phyloP scores from a whole-genome alignment of 257 asterid species.

The Solanum paucissectum region DNA sequence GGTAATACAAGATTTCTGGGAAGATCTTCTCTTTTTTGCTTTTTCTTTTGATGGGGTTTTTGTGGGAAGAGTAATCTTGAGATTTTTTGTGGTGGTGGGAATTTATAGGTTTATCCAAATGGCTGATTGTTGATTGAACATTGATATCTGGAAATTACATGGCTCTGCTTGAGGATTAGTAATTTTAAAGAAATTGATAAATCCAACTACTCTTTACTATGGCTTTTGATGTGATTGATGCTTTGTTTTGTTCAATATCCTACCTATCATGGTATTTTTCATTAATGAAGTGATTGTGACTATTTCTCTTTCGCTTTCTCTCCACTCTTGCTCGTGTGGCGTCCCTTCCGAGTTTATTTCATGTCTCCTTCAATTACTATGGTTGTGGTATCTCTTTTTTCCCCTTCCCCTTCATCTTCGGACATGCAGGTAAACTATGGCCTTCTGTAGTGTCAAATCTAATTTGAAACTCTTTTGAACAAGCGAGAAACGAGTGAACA shows the following conservation, averaged over 20 bases:
- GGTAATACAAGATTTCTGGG: neutral
- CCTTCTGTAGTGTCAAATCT: neutral
- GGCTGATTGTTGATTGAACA: neutral
- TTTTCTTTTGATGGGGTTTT: neutral
- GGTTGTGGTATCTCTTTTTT: fast-evolving
- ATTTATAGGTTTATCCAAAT: neutral
- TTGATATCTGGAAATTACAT: neutral
- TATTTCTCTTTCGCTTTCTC: neutral
- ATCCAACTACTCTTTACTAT: neutral
- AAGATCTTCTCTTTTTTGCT: neutral
- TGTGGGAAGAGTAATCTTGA: conserved; percentile 2
- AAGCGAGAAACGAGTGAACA: neutral
- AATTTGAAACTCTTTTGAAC: neutral
- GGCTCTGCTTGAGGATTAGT: neutral
- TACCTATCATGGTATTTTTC: neutral
- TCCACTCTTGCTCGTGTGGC: neutral
- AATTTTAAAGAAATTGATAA: neutral
- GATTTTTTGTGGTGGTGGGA: neutral
- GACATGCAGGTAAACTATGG: fast-evolving
- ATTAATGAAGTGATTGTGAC: neutral
- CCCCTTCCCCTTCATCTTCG: neutral
- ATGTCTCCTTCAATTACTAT: neutral
- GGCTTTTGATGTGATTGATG: neutral
- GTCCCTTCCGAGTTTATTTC: neutral
- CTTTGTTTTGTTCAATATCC: neutral